Base-by-base conservation (phyloP, 805 yeast species). In the Wickerhamomyces ciferrii region DNA sequence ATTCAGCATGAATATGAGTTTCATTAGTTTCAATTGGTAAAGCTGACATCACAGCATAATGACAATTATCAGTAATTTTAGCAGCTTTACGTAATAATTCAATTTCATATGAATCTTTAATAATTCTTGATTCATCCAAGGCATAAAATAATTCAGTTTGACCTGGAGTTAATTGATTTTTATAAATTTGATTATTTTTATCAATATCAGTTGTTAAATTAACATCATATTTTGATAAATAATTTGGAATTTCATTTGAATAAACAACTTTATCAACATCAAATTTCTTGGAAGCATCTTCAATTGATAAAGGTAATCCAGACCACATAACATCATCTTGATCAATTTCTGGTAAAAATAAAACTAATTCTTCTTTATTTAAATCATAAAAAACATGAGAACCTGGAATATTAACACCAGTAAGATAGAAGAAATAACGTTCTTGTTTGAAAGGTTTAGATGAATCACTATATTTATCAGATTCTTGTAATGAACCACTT, bases 261-360 rank as follows among this genome's bases (percentile, higher is more conserved):
- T 84, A 87, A 47, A 78, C 63, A 41, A 91, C 95, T 39, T 79
- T 84, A 63, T 94, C 98, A 27, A 89, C 91, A 58, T 92, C 96
- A 55, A 68, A 92, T 50, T 71, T 74, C 19, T 69, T 61, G 42
- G 64, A 45, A 0, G 97, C 97, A 18, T 84, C 82, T 41, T 83
- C 83, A 3, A 74, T 52, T 36, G 79, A 69, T 44, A 88, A 52
- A 5, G 99, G 99, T 65, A 84, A 60, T 0, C 99, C 99, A 48
- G 94, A 83, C 99, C 99, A 92, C 89, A 94, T 85, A 38, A 92
- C 85, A 60, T 88, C 97, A 39, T 94, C 98, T 39, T 75, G 68
- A 59, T 90, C 96, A 36, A 92, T 73, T 44, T 85, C 78, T 1
- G 98, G 97, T 43, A 94, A 70, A 59, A 85, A 92, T 23, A 92